Percentiles rank a stretch among this genome's conserved stretches.
Evolutionary conservation across 495 filamentous ascomycete species (phyloP).

Genomic region (Tetracladium setigerum): DNA sequence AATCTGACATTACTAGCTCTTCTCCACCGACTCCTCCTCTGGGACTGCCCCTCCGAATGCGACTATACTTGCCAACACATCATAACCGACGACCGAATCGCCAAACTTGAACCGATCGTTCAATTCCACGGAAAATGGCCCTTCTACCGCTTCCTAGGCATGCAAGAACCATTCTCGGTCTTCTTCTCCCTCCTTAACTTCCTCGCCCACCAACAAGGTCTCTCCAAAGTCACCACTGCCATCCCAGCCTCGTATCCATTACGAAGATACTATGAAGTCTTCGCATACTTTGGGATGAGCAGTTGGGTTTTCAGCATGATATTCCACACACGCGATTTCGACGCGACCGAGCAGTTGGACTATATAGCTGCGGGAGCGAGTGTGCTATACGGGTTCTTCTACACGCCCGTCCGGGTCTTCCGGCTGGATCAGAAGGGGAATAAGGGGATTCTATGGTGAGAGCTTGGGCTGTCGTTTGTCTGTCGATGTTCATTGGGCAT

Average conservation of each 20-base stretch:
- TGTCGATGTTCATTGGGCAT: conserved; percentile 64
- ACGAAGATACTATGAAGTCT: conserved; percentile 68
- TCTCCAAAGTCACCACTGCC: conserved; percentile 55
- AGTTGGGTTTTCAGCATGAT: conserved; percentile 84
- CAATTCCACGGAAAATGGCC: conserved; percentile 99
- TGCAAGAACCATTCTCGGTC: conserved; percentile 92
- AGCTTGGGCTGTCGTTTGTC: conserved; percentile 67
- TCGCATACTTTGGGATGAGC: conserved; percentile 74
- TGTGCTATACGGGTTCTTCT: conserved; percentile 87
- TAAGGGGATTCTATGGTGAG: conserved; percentile 52
- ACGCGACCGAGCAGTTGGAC: conserved; percentile 82
- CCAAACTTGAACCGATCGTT: conserved; percentile 57
- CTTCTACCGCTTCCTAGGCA: conserved; percentile 78
- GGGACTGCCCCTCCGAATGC: conserved; percentile 85
- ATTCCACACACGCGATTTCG: conserved; percentile 87
- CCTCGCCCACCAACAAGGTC: conserved; percentile 75
- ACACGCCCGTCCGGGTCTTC: conserved; percentile 71
- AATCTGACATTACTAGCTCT: conserved; percentile 39
- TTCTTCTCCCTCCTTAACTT: conserved; percentile 90
- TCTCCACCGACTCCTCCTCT: conserved; percentile 63
- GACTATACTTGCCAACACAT: conserved; percentile 98
- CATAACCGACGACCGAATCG: conserved; percentile 65
- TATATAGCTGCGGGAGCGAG: conserved; percentile 91
- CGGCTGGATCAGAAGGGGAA: conserved; percentile 61
- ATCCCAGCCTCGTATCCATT: conserved; percentile 70